phyloP scores from a whole-genome alignment of 1,284 basidiomycete species.

The Leccinum idahoense region DNA sequence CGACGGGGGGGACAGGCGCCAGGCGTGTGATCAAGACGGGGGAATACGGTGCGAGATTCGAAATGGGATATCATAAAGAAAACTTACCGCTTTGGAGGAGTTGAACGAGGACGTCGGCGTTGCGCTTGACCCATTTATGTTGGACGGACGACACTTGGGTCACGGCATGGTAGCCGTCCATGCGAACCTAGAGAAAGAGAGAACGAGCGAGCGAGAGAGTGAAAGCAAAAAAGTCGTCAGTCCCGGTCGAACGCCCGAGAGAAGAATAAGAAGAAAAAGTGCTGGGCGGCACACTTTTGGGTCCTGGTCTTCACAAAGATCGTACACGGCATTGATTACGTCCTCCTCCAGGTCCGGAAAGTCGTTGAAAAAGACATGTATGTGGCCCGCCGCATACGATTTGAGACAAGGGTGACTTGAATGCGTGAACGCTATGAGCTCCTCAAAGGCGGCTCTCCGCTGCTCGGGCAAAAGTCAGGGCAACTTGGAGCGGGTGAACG shows the following conservation, averaged over 20 bases:
- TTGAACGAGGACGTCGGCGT: constrained; percentile 68
- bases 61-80: background rate
- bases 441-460: constrained; percentile 23
- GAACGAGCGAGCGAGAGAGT: background rate
- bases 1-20: constrained; percentile 6
- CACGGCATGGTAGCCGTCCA: constrained; percentile 61
- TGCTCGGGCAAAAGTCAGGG: constrained; percentile 8
- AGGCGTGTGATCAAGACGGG: constrained; percentile 21
- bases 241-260: constrained; percentile 1
- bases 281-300: constrained; percentile 36
- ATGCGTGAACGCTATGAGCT: constrained; percentile 27
- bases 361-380: constrained; percentile 55
- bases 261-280: background rate
- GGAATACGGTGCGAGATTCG: constrained; percentile 7
- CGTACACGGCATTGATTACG: constrained; percentile 69
- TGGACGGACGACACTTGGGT: constrained; percentile 57
- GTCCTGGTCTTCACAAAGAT: constrained; percentile 66
- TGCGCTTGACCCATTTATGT: constrained; percentile 58
- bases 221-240: constrained; percentile 6
- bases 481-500: background rate
- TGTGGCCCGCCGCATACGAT: constrained; percentile 52
- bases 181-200: constrained; percentile 48
- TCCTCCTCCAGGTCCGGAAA: constrained; percentile 67
- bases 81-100: constrained; percentile 67
- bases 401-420: constrained; percentile 33